Conservation (phyloP, 805 yeast genomes). For the Saccharomycopsis selenospora region DNA sequence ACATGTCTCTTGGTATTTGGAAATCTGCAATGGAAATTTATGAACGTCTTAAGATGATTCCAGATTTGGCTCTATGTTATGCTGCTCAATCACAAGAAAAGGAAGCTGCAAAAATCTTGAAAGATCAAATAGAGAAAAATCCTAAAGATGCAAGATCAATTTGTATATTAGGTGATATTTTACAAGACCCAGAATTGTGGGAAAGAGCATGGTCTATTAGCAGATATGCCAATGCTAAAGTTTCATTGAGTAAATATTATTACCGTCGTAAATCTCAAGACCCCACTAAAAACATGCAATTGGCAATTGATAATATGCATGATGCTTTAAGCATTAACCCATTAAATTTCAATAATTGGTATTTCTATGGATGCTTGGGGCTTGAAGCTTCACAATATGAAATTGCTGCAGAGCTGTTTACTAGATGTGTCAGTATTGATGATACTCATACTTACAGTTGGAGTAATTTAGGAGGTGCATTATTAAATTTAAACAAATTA, state of each 20-base stretch:
- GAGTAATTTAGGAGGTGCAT: constrained; percentile 85
- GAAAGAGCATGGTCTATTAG: constrained; percentile 81
- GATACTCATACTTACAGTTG: constrained; percentile 77
- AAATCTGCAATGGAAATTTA: constrained; percentile 87
- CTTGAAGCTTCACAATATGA: constrained; percentile 64
- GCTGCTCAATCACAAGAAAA: constrained; percentile 74
- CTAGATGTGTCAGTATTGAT: constrained; percentile 81
- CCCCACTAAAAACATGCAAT: constrained; percentile 41
- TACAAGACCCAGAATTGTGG: constrained; percentile 73
- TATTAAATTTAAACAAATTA: constrained; percentile 53
- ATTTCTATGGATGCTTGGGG: constrained; percentile 85
- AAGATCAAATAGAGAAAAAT: constrained; percentile 42
- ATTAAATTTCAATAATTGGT: constrained; percentile 76
- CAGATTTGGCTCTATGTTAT: constrained; percentile 85
- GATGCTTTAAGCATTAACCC: constrained; percentile 74
- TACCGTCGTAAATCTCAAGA: constrained; percentile 55
- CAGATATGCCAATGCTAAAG: constrained; percentile 76
- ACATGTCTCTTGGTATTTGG: constrained; percentile 75
- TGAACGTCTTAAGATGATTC: constrained; percentile 64
- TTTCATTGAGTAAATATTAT: constrained; percentile 67
- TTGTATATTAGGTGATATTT: constrained; percentile 80
- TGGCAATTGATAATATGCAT: constrained; percentile 61
- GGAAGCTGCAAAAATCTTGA: constrained; percentile 56
- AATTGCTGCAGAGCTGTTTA: constrained; percentile 84
- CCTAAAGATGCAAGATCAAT: constrained; percentile 80